phyloP scores from a whole-genome alignment of 768 basidiomycete species.

The Boletus sp. region DNA sequence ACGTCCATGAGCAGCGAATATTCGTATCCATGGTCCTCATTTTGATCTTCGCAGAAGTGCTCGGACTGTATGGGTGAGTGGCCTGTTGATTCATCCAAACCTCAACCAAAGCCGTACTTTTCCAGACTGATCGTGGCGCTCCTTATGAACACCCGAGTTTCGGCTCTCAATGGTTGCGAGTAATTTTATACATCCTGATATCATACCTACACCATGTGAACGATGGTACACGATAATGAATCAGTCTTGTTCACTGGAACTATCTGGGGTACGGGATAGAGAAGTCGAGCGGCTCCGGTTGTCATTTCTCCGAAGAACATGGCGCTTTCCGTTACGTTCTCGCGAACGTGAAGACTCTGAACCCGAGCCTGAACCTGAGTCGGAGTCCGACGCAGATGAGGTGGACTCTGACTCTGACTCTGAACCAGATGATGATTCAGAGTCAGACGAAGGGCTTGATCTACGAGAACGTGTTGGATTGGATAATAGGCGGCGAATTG shows the following conservation, averaged over 20 bases:
- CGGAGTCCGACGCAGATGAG: conserved; percentile 32
- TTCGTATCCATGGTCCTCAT: conserved; percentile 97
- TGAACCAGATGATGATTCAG: conserved; percentile 25
- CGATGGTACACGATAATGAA: conserved; percentile 6
- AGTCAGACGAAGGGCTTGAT: conserved; percentile 33
- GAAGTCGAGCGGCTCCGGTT: conserved; percentile 24
- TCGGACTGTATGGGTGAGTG: conserved; percentile 81
- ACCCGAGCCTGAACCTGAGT: conserved; percentile 39
- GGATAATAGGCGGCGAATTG: background rate
- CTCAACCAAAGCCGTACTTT: background rate
- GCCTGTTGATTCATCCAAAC: background rate
- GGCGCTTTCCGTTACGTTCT: conserved; percentile 40
- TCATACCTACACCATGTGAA: conserved; percentile 15
- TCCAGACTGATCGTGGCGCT: conserved; percentile 79
- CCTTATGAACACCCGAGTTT: conserved; percentile 83
- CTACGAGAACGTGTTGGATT: conserved; percentile 14
- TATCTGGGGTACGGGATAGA: conserved; percentile 15
- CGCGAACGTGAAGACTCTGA: conserved; percentile 47
- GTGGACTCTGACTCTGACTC: conserved; percentile 10
- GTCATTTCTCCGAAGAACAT: conserved; percentile 29
- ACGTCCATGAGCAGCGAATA: conserved; percentile 84
- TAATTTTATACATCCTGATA: conserved; percentile 9
- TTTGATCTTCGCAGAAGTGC: conserved; percentile 87
- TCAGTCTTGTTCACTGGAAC: conserved; percentile 14
- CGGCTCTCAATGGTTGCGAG: conserved; percentile 32